phyloP scores from a whole-genome alignment of 2,329 filamentous ascomycete species.

The Fusarium tuaranense region DNA sequence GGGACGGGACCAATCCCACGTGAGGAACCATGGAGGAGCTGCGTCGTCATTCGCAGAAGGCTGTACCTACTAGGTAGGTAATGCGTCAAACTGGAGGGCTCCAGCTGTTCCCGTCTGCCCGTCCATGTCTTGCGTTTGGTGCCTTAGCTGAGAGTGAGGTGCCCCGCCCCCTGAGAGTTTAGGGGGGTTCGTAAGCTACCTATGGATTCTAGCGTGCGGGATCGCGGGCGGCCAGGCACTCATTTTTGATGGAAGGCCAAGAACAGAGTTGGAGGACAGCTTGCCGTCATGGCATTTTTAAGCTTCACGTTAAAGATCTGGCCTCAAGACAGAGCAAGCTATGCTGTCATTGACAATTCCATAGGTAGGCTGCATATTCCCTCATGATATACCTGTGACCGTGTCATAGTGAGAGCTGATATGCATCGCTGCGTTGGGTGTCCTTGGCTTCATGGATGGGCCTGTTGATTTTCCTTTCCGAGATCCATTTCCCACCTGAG shows the following conservation, averaged over 20 bases:
- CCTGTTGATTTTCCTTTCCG: slow-evolving; percentile 14
- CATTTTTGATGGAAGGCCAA: neutral
- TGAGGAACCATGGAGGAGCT: slow-evolving; percentile 24
- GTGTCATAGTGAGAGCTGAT: neutral
- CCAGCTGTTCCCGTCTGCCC: neutral
- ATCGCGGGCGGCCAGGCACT: neutral
- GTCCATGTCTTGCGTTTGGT: neutral
- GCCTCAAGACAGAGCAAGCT: neutral
- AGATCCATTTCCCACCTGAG: slow-evolving; percentile 4
- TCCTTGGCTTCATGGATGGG: neutral
- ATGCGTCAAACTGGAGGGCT: neutral
- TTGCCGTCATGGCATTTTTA: neutral
- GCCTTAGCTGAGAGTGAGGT: neutral
- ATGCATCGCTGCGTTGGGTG: neutral
- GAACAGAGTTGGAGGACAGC: neutral
- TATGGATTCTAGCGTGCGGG: neutral
- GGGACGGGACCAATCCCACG: slow-evolving; percentile 22
- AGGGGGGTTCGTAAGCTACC: neutral
- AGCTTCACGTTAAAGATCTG: neutral
- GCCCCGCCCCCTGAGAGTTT: slow-evolving; percentile 25
- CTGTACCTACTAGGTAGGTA: no score
- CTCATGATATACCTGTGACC: neutral
- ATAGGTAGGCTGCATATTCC: neutral
- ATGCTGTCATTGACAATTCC: neutral
- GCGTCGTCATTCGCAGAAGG: slow-evolving; percentile 24